A percentile compares a stretch with the other conserved stretches of the same genome.
phyloP scores from a whole-genome alignment of 2,329 filamentous ascomycete genomes.

The Alternaria rosae region DNA sequence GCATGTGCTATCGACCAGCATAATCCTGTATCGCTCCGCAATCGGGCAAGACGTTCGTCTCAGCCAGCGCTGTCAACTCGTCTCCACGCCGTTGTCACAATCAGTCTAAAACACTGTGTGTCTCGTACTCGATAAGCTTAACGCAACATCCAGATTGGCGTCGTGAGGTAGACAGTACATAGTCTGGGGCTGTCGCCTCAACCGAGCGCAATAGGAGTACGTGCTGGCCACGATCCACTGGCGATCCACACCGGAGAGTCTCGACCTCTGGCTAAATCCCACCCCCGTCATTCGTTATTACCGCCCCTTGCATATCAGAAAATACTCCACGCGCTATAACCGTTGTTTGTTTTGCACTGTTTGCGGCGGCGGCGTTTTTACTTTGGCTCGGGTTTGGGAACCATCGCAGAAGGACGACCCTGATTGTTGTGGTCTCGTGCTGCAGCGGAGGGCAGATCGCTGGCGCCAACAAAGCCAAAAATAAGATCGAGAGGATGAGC shows the following conservation, averaged over 20 bases:
- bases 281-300: slow-evolving; percentile 17
- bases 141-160: slow-evolving; percentile 1
- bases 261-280: slow-evolving; percentile 14
- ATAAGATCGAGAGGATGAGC: slow-evolving; percentile 20
- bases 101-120: slow-evolving; percentile 4
- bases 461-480: slow-evolving; percentile 11
- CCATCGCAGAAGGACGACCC: not conserved
- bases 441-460: not conserved
- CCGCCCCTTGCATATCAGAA: slow-evolving; percentile 13
- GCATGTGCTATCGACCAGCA: slow-evolving; percentile 7
- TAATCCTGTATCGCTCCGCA: slow-evolving; percentile 14
- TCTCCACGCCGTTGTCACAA: slow-evolving; percentile 4
- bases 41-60: slow-evolving; percentile 17
- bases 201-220: slow-evolving; percentile 4
- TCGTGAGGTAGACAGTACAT: slow-evolving; percentile 3
- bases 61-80: slow-evolving; percentile 10
- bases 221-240: slow-evolving; percentile 9
- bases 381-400: slow-evolving; percentile 4
- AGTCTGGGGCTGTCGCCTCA: slow-evolving; percentile 11
- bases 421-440: not conserved
- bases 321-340: slow-evolving; percentile 4
- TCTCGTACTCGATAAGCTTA: slow-evolving; percentile 12
- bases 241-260: slow-evolving; percentile 9
- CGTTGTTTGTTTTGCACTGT: slow-evolving; percentile 1
- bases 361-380: not conserved